phyloP scores from a whole-genome alignment of 2,329 filamentous ascomycete species.

The Ophiostoma sp. region DNA sequence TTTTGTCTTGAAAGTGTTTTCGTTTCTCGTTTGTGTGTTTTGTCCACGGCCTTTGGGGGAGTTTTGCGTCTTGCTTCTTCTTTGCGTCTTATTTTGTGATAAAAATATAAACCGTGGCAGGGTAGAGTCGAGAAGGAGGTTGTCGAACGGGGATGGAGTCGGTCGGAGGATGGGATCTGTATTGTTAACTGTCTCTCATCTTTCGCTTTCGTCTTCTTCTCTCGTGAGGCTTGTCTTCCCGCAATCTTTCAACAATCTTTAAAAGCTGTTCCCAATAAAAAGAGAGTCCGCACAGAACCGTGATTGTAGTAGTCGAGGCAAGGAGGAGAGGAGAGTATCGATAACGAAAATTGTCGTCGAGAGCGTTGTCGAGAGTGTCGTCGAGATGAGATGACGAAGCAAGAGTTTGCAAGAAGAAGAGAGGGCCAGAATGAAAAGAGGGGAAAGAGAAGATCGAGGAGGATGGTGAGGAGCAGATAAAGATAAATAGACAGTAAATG shows the following conservation, averaged over 20 bases:
- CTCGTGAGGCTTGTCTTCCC: not conserved
- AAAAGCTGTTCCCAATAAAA: not conserved
- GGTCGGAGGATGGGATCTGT: not conserved
- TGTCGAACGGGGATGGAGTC: not conserved
- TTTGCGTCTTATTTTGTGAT: not conserved
- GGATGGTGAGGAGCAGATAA: not conserved
- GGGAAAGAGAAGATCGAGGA: not conserved
- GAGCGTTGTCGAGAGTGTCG: not conserved
- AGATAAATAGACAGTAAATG: not conserved
- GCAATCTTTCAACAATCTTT: not conserved
- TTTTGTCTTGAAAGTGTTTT: not conserved
- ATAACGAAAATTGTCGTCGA: not conserved
- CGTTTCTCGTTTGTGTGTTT: not conserved
- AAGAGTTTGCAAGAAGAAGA: too few relatives aligned
- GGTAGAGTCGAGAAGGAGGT: not conserved
- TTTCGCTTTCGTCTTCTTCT: too few relatives aligned
- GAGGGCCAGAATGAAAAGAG: not conserved
- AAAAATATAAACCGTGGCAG: constrained; percentile 9
- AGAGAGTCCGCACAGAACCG: not conserved
- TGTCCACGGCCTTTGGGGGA: not conserved
- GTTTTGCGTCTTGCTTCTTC: not conserved
- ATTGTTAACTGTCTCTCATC: not conserved
- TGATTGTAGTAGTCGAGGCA: not conserved
- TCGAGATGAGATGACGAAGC: not conserved
- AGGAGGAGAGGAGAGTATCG: not conserved